phyloP scores from a whole-genome alignment of 345 rosid genomes.

The Dipteronia dyeriana region DNA sequence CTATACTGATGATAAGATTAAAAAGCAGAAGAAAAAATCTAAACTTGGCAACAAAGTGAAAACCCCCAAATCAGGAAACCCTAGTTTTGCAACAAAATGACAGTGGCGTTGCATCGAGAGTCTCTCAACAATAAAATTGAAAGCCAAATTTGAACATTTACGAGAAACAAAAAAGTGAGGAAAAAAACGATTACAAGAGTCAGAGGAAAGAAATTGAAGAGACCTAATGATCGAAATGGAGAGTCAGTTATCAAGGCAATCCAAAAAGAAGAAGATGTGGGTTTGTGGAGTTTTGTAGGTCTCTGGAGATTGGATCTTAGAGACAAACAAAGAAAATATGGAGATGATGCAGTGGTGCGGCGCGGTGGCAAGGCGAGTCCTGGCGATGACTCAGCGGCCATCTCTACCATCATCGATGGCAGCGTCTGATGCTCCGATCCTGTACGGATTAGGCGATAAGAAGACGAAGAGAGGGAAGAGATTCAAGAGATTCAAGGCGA shows the following conservation, averaged over 20 bases:
- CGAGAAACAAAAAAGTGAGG: neutral
- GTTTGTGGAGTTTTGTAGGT: no score
- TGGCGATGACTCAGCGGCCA: no score
- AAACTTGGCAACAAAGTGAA: neutral
- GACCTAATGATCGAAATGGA: slow-evolving; percentile 17
- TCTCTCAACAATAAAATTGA: neutral
- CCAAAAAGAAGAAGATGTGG: no score
- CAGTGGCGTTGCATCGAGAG: slow-evolving; percentile 4
- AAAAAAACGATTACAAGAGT: neutral
- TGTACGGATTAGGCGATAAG: no score
- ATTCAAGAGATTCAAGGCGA: no score
- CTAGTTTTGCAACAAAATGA: slow-evolving; percentile 25
- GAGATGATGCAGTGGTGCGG: no score
- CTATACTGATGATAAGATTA: neutral
- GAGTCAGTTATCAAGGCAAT: slow-evolving; percentile 4
- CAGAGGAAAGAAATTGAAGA: slow-evolving; percentile 7
- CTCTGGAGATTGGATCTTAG: no score
- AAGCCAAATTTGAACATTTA: neutral
- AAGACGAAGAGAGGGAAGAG: no score
- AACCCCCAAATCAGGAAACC: slow-evolving; percentile 17
- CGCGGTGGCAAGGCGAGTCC: no score
- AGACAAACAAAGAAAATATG: no score
- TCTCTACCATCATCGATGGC: no score
- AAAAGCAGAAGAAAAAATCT: slow-evolving; percentile 4
- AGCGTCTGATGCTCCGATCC: no score